Conservation (phyloP, 495 filamentous ascomycete species). For the Delitschia confertaspora region DNA sequence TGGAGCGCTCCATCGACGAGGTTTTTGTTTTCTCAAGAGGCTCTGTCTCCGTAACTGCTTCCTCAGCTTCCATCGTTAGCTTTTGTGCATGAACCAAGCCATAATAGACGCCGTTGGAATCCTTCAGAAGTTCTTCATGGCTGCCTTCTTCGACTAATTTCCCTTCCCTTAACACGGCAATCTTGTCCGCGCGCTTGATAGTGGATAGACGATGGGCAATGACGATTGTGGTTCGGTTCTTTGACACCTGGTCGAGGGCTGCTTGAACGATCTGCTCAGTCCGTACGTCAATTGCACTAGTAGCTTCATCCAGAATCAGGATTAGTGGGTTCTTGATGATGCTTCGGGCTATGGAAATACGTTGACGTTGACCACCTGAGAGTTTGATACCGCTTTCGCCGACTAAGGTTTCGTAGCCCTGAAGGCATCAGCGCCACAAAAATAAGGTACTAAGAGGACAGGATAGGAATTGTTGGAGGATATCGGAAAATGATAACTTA, state of each 20-base stretch:
- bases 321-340: slow-evolving; percentile 31
- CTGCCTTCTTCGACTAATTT: slow-evolving; percentile 30
- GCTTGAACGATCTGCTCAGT: slow-evolving; percentile 30
- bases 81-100: slow-evolving; percentile 27
- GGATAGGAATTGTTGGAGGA: too few relatives aligned
- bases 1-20: slow-evolving; percentile 8
- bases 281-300: slow-evolving; percentile 30
- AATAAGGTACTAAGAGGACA: neutral
- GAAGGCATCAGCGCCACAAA: neutral
- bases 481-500: slow-evolving; percentile 4
- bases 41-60: slow-evolving; percentile 2
- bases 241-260: slow-evolving; percentile 29
- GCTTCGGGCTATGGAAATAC: slow-evolving; percentile 30
- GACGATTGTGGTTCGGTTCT: slow-evolving; percentile 30
- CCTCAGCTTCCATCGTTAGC: slow-evolving; percentile 17
- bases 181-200: slow-evolving; percentile 31
- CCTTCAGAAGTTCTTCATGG: slow-evolving; percentile 24
- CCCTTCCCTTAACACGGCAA: slow-evolving; percentile 27
- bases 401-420: slow-evolving; percentile 33
- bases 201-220: slow-evolving; percentile 32
- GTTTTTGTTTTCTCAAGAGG: slow-evolving; percentile 13
- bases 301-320: slow-evolving; percentile 34
- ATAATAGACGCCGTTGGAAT: slow-evolving; percentile 26
- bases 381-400: slow-evolving; percentile 30
- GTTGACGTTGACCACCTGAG: slow-evolving; percentile 30